Conservation (phyloP, 176 grass and related monocot species). For the Dactylis glomerata region DNA sequence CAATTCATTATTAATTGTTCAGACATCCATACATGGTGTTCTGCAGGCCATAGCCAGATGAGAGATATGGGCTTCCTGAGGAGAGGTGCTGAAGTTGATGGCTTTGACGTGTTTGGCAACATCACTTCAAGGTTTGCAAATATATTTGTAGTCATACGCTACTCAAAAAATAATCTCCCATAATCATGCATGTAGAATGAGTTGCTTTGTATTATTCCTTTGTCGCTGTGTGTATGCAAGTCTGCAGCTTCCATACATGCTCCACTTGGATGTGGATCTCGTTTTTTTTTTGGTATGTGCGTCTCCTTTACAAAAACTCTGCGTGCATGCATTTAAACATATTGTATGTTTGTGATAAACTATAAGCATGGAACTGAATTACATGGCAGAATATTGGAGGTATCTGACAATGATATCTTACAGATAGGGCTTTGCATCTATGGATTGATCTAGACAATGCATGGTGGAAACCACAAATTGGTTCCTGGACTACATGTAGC, state of each 20-base stretch:
- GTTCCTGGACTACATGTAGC: too few species aligned
- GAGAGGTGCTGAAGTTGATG: conserved; percentile 23
- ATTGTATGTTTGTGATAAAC: background rate
- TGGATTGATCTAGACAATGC: background rate
- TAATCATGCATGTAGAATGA: background rate
- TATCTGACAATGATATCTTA: background rate
- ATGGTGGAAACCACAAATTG: too few species aligned
- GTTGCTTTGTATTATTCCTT: background rate
- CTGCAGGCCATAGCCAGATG: conserved; percentile 42
- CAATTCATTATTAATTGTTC: conserved; percentile 9
- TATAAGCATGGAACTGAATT: background rate
- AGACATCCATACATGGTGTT: conserved; percentile 20
- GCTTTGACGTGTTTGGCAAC: conserved; percentile 24
- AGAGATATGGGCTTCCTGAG: conserved; percentile 46
- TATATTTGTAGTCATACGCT: background rate
- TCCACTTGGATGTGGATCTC: background rate
- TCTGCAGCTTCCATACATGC: background rate
- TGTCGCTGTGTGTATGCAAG: background rate
- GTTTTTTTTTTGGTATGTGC: background rate
- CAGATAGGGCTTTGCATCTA: background rate
- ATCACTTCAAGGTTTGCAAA: conserved; percentile 38
- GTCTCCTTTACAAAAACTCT: background rate
- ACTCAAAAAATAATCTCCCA: background rate
- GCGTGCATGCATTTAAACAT: background rate
- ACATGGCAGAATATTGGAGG: background rate